Conservation (phyloP, 1,284 basidiomycete genomes). For the Apiotrichum porosum region DNA sequence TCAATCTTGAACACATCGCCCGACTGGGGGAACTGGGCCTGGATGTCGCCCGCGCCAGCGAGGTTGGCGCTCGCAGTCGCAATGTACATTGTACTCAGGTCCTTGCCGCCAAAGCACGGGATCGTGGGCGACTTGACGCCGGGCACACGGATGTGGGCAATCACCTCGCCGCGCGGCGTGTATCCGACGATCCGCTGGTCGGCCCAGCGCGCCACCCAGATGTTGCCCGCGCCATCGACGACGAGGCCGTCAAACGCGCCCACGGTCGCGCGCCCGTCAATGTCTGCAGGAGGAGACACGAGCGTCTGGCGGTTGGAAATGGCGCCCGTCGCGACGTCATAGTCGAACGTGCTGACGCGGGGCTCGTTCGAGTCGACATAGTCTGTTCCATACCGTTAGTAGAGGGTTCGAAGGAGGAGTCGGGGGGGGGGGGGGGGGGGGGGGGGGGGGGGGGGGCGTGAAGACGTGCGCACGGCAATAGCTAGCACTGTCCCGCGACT, state of each 20-base stretch:
- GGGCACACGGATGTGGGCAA: constrained; percentile 27
- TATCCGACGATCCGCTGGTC: constrained; percentile 41
- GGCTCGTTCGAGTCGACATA: constrained; percentile 44
- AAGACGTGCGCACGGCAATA: too few relatives aligned
- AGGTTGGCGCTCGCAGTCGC: constrained; percentile 30
- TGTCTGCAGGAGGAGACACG: constrained; percentile 17
- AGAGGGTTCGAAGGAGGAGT: too few relatives aligned
- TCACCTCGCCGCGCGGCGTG: constrained; percentile 33
- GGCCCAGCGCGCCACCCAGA: constrained; percentile 47
- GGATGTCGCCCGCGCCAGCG: constrained; percentile 27
- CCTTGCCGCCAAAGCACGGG: constrained; percentile 41
- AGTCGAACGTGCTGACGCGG: constrained; percentile 34
- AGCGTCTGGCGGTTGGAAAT: constrained; percentile 29
- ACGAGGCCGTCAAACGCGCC: constrained; percentile 45
- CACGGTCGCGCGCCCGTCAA: constrained; percentile 14
- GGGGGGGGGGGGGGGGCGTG: too few relatives aligned
- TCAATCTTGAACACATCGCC: constrained; percentile 38
- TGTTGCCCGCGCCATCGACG: constrained; percentile 41
- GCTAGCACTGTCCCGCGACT: too few relatives aligned
- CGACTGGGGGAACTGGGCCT: constrained; percentile 23
- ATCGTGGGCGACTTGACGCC: constrained; percentile 37
- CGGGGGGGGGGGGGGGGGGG: too few relatives aligned
- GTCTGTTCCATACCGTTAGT: too few relatives aligned
- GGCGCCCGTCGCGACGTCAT: constrained; percentile 28
- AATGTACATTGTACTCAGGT: constrained; percentile 40